Base-by-base conservation (phyloP, 306 rosid genomes). In the Casuarina glauca region DNA sequence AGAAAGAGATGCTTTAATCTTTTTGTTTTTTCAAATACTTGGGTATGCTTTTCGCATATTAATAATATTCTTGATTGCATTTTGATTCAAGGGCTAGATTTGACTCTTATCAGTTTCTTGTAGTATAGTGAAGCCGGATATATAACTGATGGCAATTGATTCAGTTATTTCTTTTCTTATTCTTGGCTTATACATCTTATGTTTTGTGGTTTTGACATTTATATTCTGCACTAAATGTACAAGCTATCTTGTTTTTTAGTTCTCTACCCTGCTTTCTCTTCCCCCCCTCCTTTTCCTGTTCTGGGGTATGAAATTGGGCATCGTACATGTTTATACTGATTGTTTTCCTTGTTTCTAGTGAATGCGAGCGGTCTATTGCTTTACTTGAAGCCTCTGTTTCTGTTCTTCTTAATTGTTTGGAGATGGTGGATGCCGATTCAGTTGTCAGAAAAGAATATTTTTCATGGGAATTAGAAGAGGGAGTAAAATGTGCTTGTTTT, bases 391-490 rank as follows among this genome's bases (percentile, higher is more conserved):
- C 93, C 75, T 94, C 97, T n/a, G 90, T 89, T 71, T 32, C 85
- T 76, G 86, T 77, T 79, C 98, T 94, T 79, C 92, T 94, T 82
- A 80, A 82, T 79, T 94, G 93, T 84, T 84, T 92, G 89, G 97
- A 92, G 88, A 87, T 86, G 7, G 79, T 84, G 63, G 95, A 82
- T 80, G 57, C 82, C 7, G 79, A 80, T 70, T 82, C 85, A 5
- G 55, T 48, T 10, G 19, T 43, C 71, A 77, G 58, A 69, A 86
- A 81, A 80, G 90, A 79, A 75, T 85, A 50, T 70, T 90, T 92
- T 78, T 88, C 89, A 8, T 92, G 91, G 95, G 85, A 93, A 70
- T 84, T 88, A 67, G 90, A 89, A 69, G 97, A 90, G 87, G 98
- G 87, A 58, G 90, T 94, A 74, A 88, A 82, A 85, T 94, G 97